phyloP scores from a whole-genome alignment of 1,139 yeast species.

The Arxiozyma heterogenica region DNA sequence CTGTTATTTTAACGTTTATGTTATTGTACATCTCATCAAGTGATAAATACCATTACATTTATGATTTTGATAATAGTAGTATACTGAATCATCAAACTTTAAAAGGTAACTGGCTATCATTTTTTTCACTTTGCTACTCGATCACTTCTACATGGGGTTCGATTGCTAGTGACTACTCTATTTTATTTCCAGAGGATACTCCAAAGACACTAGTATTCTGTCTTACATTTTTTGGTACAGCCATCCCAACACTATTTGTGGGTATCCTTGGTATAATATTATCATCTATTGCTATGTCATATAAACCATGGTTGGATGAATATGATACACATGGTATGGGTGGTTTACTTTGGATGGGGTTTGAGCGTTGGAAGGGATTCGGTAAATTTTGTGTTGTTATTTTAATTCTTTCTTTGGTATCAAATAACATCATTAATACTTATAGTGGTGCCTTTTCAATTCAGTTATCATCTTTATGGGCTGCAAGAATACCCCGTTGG shows the following conservation, averaged over 20 bases:
- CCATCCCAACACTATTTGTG: constrained; percentile 68
- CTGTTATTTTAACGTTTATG: constrained; percentile 59
- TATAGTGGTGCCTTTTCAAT: constrained; percentile 78
- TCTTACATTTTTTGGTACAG: constrained; percentile 60
- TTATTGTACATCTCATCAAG: constrained; percentile 63
- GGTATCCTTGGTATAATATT: constrained; percentile 66
- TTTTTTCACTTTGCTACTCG: constrained; percentile 67
- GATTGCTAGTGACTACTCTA: constrained; percentile 75
- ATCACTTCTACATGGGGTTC: constrained; percentile 90
- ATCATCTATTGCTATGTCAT: constrained; percentile 59
- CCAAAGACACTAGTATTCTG: constrained; percentile 47
- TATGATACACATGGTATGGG: constrained; percentile 64
- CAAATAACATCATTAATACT: constrained; percentile 72
- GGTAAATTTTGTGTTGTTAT: constrained; percentile 69
- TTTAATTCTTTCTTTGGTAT: constrained; percentile 62
- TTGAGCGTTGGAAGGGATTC: constrained; percentile 65
- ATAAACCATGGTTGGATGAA: constrained; percentile 49
- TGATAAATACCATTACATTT: constrained; percentile 36
- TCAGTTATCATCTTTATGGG: constrained; percentile 56
- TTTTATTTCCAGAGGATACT: constrained; percentile 69
- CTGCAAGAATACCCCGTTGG: constrained; percentile 72
- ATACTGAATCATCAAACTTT: constrained; percentile 35
- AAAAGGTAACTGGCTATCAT: constrained; percentile 63
- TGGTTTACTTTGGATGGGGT: constrained; percentile 61
- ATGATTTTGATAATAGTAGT: constrained; percentile 28